phyloP scores from a whole-genome alignment of 352 stramenopile species.

The Globisporangium apiculatum region DNA sequence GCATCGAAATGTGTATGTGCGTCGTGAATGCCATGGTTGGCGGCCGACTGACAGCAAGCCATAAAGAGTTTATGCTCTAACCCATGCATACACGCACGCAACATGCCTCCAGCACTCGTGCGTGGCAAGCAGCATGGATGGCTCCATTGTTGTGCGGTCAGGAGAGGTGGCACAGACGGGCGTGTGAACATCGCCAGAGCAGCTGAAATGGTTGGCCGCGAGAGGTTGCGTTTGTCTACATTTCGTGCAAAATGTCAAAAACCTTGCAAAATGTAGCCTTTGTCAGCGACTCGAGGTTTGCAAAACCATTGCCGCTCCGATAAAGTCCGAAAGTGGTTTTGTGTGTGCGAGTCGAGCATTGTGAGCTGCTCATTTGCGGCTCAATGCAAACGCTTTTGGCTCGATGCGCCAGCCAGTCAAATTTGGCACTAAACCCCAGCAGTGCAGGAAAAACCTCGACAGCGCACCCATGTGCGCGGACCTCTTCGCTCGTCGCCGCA shows the following conservation, averaged over 20 bases:
- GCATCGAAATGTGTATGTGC: too few species aligned
- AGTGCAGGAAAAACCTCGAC: conserved; percentile 1
- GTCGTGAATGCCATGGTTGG: too few species aligned
- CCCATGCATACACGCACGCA: background rate
- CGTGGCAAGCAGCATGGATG: background rate
- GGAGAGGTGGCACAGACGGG: background rate
- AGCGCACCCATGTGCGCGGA: conserved; percentile 2
- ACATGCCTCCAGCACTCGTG: background rate
- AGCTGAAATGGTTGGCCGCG: background rate
- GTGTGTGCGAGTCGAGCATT: background rate
- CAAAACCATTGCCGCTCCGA: background rate
- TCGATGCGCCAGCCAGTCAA: conserved; percentile 7
- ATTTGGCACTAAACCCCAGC: conserved; percentile 1
- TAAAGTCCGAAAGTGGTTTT: background rate
- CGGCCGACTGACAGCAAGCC: background rate
- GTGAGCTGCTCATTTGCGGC: background rate
- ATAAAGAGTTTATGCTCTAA: background rate
- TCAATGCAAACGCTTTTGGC: background rate
- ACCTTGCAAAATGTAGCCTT: background rate
- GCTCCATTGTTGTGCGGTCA: conserved; percentile 1
- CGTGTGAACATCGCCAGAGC: background rate
- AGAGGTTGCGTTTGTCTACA: background rate
- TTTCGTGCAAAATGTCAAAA: background rate
- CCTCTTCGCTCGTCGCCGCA: background rate
- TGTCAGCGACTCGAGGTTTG: background rate